Conservation (phyloP, 495 filamentous ascomycete species). For the Daldinia grandis region DNA sequence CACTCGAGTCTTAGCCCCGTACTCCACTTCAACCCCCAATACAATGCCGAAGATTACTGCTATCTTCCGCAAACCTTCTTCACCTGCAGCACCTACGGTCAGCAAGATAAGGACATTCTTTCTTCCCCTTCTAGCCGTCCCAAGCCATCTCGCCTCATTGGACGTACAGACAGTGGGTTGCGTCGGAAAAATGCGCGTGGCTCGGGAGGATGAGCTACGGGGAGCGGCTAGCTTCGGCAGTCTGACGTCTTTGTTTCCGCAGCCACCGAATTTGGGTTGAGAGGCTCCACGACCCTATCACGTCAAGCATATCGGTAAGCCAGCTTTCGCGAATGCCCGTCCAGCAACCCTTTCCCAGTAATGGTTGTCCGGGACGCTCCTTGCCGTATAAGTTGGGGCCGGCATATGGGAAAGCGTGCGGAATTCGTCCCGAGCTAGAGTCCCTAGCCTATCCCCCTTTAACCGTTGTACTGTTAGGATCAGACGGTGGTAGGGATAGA, state of each 20-base stretch:
- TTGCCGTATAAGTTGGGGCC: neutral
- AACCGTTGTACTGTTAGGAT: conserved; percentile 3
- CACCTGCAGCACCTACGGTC: conserved; percentile 25
- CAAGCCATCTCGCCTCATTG: conserved; percentile 30
- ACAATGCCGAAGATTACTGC: conserved; percentile 24
- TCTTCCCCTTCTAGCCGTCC: conserved; percentile 33
- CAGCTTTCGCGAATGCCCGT: neutral
- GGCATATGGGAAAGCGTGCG: conserved; percentile 15
- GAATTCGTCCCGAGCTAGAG: conserved; percentile 35
- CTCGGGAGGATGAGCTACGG: neutral
- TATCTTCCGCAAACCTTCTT: conserved; percentile 9
- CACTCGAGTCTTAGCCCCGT: neutral
- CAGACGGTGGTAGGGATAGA: neutral
- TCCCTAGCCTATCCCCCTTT: conserved; percentile 22
- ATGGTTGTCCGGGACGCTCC: neutral
- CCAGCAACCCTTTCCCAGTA: neutral
- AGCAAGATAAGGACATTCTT: conserved; percentile 4
- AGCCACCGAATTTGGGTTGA: neutral
- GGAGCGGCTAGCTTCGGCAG: conserved; percentile 41
- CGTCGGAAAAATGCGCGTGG: conserved; percentile 18
- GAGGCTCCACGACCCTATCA: conserved; percentile 4
- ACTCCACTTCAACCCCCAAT: conserved; percentile 31
- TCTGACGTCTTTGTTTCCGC: conserved; percentile 37
- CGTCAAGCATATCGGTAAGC: neutral
- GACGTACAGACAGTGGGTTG: conserved; percentile 22